phyloP scores from a whole-genome alignment of 2,329 filamentous ascomycete genomes.

The Bipolaris gigantea region DNA sequence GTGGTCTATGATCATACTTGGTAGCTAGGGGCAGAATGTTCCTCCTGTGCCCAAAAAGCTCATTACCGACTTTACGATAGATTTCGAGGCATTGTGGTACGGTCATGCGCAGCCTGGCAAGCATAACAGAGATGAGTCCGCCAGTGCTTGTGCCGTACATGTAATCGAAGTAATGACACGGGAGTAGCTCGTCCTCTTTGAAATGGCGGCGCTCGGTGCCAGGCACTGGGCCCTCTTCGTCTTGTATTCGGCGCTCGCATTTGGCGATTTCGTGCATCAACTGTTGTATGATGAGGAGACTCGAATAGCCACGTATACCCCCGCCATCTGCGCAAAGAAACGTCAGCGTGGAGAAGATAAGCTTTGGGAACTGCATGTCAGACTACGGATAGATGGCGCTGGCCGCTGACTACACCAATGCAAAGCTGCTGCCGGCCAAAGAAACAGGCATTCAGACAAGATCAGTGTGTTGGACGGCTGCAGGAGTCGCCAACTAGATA shows the following conservation, averaged over 20 bases:
- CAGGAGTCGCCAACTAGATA: not conserved
- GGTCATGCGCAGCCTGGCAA: constrained; percentile 54
- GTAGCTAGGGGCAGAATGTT: constrained; percentile 51
- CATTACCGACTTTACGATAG: constrained; percentile 52
- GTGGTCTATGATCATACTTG: constrained; percentile 54
- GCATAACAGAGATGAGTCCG: constrained; percentile 56
- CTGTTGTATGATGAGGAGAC: constrained; percentile 52
- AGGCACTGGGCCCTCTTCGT: constrained; percentile 47
- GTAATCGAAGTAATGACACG: constrained; percentile 58
- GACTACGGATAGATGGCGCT: not conserved
- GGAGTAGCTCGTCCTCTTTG: constrained; percentile 49
- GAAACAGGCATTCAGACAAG: no score
- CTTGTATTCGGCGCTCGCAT: constrained; percentile 49
- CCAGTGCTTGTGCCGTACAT: constrained; percentile 58
- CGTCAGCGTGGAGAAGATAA: constrained; percentile 18
- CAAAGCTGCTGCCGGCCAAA: not conserved
- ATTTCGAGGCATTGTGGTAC: constrained; percentile 52
- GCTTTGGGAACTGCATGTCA: not conserved
- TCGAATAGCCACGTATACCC: constrained; percentile 56
- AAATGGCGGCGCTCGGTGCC: constrained; percentile 34
- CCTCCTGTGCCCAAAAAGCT: constrained; percentile 51
- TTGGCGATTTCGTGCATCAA: constrained; percentile 54
- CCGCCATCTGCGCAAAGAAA: constrained; percentile 47
- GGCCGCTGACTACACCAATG: no score
- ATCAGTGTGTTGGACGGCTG: not conserved